Percentiles rank a stretch among this genome's conserved stretches.
Conservation (phyloP, 2,329 filamentous ascomycete genomes). For the Bipolaris oryzae region DNA sequence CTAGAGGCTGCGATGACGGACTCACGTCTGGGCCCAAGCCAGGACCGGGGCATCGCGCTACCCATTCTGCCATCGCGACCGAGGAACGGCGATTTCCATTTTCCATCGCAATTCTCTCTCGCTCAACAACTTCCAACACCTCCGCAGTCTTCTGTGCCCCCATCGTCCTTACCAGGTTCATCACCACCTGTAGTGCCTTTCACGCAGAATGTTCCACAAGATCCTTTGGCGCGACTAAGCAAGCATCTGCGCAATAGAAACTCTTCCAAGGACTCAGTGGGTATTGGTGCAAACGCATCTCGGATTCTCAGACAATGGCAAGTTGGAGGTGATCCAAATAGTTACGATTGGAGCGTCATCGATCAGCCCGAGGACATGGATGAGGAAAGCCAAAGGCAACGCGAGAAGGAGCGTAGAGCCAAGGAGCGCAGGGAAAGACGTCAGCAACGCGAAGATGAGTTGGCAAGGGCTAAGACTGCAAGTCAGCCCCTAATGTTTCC, state of each 20-base stretch:
- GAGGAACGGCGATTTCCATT: not conserved
- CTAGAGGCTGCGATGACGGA: slow-evolving; percentile 5
- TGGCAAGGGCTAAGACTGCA: slow-evolving; percentile 23
- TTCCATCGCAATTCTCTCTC: not conserved
- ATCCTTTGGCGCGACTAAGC: slow-evolving; percentile 42
- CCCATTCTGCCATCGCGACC: slow-evolving; percentile 30
- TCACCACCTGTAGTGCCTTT: slow-evolving; percentile 15
- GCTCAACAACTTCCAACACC: slow-evolving; percentile 25
- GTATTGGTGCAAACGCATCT: slow-evolving; percentile 41
- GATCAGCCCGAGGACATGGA: slow-evolving; percentile 42
- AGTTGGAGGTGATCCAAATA: slow-evolving; percentile 43
- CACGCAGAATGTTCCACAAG: not conserved
- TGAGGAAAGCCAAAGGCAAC: slow-evolving; percentile 45
- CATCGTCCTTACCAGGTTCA: slow-evolving; percentile 8
- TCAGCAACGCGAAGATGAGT: slow-evolving; percentile 49
- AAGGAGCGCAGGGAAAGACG: slow-evolving; percentile 50
- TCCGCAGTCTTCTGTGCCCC: slow-evolving; percentile 18
- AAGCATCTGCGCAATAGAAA: slow-evolving; percentile 47
- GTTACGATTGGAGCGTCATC: slow-evolving; percentile 51
- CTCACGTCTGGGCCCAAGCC: slow-evolving; percentile 10
- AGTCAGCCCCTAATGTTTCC: slow-evolving; percentile 28
- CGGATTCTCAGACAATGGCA: slow-evolving; percentile 53
- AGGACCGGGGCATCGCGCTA: slow-evolving; percentile 22
- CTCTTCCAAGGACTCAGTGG: slow-evolving; percentile 15
- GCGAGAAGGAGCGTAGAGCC: slow-evolving; percentile 46